Base-by-base conservation (phyloP, 352 stramenopile genomes). In the Phytopythium montanum region DNA sequence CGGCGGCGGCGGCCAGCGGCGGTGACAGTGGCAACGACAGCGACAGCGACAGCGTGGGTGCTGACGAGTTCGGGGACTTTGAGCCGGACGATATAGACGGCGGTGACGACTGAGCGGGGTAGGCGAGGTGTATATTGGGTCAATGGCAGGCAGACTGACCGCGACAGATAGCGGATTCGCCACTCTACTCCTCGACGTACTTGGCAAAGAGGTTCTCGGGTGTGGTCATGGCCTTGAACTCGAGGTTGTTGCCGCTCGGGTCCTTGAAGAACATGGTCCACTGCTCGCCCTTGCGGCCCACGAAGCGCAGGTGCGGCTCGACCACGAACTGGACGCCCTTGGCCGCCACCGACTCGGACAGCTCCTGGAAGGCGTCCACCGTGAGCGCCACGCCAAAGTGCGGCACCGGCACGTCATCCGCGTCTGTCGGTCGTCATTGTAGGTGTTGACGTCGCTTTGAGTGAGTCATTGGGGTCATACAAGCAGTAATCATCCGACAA, bases 251-350 rank as follows among this genome's bases (percentile, higher is more conserved):
- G 58, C 92, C 93, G 60, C 82, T 97, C 16, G 96, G 95, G 65
- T 97, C 92, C 69, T 99, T 99, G 79, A 99, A 99, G 74, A 99
- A 99, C 97, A 99, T 99, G 36, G 97, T 99, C 88, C 89, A 98
- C 68, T 99, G 97, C 70, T 99, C 97, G 9, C 97, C 96, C 55
- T 97, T 96, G 61, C 85, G 78, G 25, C 92, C 96, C 44, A 90
- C 54, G 64, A 99, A 99, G 60, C 97, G 81, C 41, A 98, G 70
- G 67, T 98, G 94, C 19, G 96, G 97, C 66, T 98, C 80, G 49
- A 99, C 96, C 59, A 99, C 96, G 68, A 99, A 99, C 41, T 94
- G 66, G 23, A 99, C 81, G 29, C 75, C 75, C 8, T 86, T 66
- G 5, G 70, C 61, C 52, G 86, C 65, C 18, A 99, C 62, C 12